A percentile compares a stretch with the other conserved stretches of the same genome.
phyloP scores from a whole-genome alignment of 106 monocot species.

The Allium sativum region DNA sequence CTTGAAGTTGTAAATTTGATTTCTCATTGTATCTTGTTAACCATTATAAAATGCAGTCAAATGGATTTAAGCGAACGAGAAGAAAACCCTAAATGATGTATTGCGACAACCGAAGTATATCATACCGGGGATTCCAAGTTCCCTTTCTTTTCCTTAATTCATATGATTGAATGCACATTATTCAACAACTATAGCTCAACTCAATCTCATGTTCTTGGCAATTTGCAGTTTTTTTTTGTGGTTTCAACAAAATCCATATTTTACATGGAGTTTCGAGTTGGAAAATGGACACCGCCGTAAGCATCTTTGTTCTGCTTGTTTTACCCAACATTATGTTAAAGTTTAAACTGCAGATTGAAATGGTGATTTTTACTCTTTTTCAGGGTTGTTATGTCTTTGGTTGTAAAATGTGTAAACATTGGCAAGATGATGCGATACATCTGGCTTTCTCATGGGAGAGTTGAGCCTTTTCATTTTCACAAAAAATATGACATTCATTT shows the following conservation, averaged over 20 bases:
- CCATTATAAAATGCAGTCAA: constrained; percentile 19
- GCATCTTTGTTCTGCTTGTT: background rate
- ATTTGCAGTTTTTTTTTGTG: constrained; percentile 77
- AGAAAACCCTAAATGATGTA: constrained; percentile 53
- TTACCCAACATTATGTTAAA: too few species aligned
- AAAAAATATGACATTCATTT: too few species aligned
- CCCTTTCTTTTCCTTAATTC: constrained; percentile 1
- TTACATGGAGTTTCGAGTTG: constrained; percentile 66
- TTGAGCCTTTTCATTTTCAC: too few species aligned
- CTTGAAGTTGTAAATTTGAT: background rate
- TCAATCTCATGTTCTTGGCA: background rate
- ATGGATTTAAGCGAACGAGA: constrained; percentile 80
- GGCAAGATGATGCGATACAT: too few species aligned
- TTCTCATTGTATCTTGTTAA: background rate
- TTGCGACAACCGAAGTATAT: constrained; percentile 58
- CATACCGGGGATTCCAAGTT: constrained; percentile 78
- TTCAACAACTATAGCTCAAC: too few species aligned
- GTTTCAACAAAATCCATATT: constrained; percentile 66
- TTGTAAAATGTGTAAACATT: too few species aligned
- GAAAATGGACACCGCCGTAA: constrained; percentile 70
- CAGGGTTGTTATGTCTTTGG: too few species aligned
- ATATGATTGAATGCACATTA: background rate
- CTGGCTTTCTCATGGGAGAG: too few species aligned
- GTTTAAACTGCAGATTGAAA: too few species aligned
- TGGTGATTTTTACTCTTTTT: too few species aligned